Base-by-base conservation (phyloP, 1,284 basidiomycete species). In the Somion occarium region DNA sequence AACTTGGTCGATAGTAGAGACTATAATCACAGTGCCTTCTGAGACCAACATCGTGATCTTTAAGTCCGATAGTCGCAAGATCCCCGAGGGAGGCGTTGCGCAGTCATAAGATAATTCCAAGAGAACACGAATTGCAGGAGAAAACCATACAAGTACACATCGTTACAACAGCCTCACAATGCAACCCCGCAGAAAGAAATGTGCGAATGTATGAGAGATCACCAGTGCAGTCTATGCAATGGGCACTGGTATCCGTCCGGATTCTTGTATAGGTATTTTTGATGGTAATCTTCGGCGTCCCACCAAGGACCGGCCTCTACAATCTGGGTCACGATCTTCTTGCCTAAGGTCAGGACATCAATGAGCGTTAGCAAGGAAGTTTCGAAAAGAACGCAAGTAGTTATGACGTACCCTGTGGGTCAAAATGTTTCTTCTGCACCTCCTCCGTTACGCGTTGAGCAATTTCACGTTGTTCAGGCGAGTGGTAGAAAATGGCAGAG, bases 401-500 rank as follows among this genome's bases (percentile, higher is more conserved):
- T 13, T 3, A 39, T 2, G 1, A 55, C 54, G 37, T 42, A 51
- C 75, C 85, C 53, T 83, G 83, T 5, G 86, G 80, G 18, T 82
- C 80, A 59, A 84, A 85, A 57, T 95, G 83, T 68, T 90, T 90
- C 54, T 80, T 81, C 69, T 96, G 90, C 1, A 98, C 83, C 64
- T 95, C 89, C 23, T 79, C 78, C 0, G 90, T 95, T 1, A 98
- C 85, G 41, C 82, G 79, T 60, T 83, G 76, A 1, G 93, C 95
- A 44, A 83, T 80, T 43, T 75, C 66, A 43, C 75, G 75, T 70
- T 98, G 96, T 62, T 91, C 87, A 1, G 80, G 75, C 1, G 82
- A 79, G 61, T 91, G 76, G 37, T 83, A 88, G 71, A 94, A 98
- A 65, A 98, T 94, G 19, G 84, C 92, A 3, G 92, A 93, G 47